Evolutionary conservation across 768 basidiomycete genomes (phyloP).

Genomic region (Pulveroboletus sp.): DNA sequence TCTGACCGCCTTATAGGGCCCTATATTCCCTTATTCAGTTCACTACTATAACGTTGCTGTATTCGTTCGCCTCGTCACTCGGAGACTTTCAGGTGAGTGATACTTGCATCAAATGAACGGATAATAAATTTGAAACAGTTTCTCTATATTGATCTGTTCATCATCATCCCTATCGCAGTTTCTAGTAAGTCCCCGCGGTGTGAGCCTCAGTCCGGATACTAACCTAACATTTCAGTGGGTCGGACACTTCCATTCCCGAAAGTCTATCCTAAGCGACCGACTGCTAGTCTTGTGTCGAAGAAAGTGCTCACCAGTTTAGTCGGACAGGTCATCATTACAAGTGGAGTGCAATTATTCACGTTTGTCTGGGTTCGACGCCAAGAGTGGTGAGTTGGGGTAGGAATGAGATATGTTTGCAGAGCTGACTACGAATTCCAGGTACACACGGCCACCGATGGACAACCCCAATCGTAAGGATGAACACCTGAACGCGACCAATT

Average conservation of each 20-base stretch:
- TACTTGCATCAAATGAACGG: neutral
- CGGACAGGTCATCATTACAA: constrained; percentile 87
- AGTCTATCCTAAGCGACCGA: constrained; percentile 87
- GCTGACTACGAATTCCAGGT: constrained; percentile 46
- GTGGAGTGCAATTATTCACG: constrained; percentile 76
- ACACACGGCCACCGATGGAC: constrained; percentile 56
- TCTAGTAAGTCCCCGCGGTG: constrained; percentile 60
- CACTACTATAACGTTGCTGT: constrained; percentile 92
- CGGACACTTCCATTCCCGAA: constrained; percentile 85
- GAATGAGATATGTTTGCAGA: neutral
- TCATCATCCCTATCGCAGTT: constrained; percentile 95
- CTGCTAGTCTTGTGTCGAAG: constrained; percentile 92
- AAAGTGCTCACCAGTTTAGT: constrained; percentile 91
- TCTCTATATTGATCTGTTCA: constrained; percentile 95
- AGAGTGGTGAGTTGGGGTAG: constrained; percentile 54
- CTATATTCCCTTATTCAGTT: constrained; percentile 98
- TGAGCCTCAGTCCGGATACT: neutral
- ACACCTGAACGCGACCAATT: constrained; percentile 80
- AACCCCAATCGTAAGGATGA: constrained; percentile 50
- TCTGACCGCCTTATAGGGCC: constrained; percentile 57
- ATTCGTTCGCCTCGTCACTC: constrained; percentile 93
- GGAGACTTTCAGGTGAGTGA: constrained; percentile 87
- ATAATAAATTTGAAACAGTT: constrained; percentile 49
- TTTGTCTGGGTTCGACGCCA: constrained; percentile 87
- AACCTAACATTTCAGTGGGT: constrained; percentile 61